Evolutionary conservation across 208 protist species (phyloP).

Genomic region (Trypanosoma conorhini): DNA sequence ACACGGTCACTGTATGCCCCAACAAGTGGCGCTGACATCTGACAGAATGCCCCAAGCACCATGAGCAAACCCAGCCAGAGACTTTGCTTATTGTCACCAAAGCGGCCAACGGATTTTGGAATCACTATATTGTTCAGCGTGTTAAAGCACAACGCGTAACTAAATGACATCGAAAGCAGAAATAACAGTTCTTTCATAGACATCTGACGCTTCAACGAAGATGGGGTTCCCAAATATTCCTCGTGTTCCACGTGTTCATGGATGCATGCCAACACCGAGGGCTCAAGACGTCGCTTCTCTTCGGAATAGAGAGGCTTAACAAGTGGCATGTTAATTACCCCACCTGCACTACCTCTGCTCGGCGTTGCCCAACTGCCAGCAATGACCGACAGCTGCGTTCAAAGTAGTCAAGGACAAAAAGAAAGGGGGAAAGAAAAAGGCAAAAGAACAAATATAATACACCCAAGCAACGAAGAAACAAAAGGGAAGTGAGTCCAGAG

Average conservation of each 20-base stretch:
- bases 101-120: slow-evolving; percentile 32
- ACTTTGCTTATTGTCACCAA: slow-evolving; percentile 21
- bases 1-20: slow-evolving; percentile 37
- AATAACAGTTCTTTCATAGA: slow-evolving; percentile 30
- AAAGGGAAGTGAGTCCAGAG: slow-evolving; percentile 4
- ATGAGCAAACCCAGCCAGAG: slow-evolving; percentile 34
- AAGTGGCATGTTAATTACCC: background rate
- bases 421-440: background rate
- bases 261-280: background rate
- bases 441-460: slow-evolving; percentile 12
- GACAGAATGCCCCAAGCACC: slow-evolving; percentile 30
- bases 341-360: background rate
- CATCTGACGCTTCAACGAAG: slow-evolving; percentile 8
- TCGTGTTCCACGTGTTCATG: slow-evolving; percentile 5
- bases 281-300: slow-evolving; percentile 11
- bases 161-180: slow-evolving; percentile 37
- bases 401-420: slow-evolving; percentile 4
- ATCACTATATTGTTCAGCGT: slow-evolving; percentile 32
- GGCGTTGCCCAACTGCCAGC: background rate
- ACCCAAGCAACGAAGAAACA: slow-evolving; percentile 1
- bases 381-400: too few relatives aligned
- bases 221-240: background rate
- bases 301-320: slow-evolving; percentile 4
- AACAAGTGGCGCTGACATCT: slow-evolving; percentile 27
- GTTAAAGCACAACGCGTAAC: slow-evolving; percentile 35